Conservation (phyloP, 371 early-diverging fungal genomes). For the Actinomortierella wolfii region DNA sequence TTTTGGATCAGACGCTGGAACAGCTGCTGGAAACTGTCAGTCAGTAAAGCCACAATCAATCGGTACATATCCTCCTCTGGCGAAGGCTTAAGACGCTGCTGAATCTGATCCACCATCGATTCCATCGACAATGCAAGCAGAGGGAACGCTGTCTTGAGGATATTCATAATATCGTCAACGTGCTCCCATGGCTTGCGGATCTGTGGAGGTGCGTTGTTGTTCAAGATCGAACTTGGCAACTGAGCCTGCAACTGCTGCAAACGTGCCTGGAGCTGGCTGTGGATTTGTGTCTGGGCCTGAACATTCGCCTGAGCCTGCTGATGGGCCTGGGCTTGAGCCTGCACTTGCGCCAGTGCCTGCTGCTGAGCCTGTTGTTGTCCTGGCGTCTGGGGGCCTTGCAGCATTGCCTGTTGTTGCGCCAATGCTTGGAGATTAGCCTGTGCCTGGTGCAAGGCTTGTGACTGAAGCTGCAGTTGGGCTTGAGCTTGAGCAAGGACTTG, state of each 20-base stretch:
- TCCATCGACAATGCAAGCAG: constrained; percentile 95
- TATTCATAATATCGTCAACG: constrained; percentile 96
- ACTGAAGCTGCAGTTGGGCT: constrained; percentile 27
- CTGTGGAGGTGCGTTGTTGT: constrained; percentile 28
- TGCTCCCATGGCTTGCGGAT: constrained; percentile 70
- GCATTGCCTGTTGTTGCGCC: constrained; percentile 17
- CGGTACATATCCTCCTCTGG: constrained; percentile 97
- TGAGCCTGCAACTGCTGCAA: constrained; percentile 29
- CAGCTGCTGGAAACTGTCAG: constrained; percentile 86
- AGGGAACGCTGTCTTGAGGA: constrained; percentile 95
- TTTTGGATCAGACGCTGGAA: constrained; percentile 65
- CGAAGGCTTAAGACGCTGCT: constrained; percentile 88
- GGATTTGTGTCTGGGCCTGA: constrained; percentile 38
- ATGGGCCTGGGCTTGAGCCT: constrained; percentile 45
- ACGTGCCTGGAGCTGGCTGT: constrained; percentile 23
- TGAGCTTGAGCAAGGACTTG: constrained; percentile 27
- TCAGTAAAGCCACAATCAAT: constrained; percentile 85
- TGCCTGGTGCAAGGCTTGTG: constrained; percentile 35
- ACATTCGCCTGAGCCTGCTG: constrained; percentile 40
- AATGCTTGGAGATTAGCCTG: constrained; percentile 43
- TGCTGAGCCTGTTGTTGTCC: constrained; percentile 24
- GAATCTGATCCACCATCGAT: constrained; percentile 96
- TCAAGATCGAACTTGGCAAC: constrained; percentile 27
- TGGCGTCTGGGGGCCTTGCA: constrained; percentile 10
- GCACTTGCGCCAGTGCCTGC: constrained; percentile 48